Base-by-base conservation (phyloP, 352 stramenopile genomes). In the Globisporangium uncinulatum region DNA sequence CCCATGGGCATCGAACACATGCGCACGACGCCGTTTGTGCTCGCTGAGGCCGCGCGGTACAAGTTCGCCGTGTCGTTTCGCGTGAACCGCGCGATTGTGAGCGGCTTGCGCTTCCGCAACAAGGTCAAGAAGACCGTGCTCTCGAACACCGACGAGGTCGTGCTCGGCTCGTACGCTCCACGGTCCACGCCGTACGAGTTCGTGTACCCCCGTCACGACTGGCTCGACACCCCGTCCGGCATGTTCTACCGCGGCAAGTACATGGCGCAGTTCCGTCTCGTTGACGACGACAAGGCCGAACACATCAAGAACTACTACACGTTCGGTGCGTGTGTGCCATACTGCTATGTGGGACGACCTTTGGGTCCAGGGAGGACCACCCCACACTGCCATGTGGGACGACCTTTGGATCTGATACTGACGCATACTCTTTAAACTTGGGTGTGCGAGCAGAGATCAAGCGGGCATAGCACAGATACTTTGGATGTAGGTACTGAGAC, bases 221-320 rank as follows among this genome's bases (percentile, higher is more conserved):
- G 79, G 78, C 78, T 91, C 56, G 83, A 96, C 57, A 83, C 87
- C 24, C 87, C 87, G 1, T 83, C 77, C 2, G 86, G 87, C 6
- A 80, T 96, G 57, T 91, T 96, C 59, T 95, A 92, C 59, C 79
- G 87, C 36, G 87, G 87, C 14, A 90, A 85, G 57, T 96, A 96
- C 68, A 86, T 87, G 69, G 81, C 78, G 36, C 79, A 83, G 55
- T 88, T 91, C 59, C 63, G 71, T 14, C 87, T 91, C 59, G 57
- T 76, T 20, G 81, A 91, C 53, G 81, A 91, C 56, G 81, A 91
- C 62, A 68, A 76, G 8, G 45, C 62, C 19, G 76, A 89, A 59
- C 79, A 89, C 49, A 72, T 89, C 54, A 86, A 89, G 59, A 69
- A 78, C 39, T 78, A 86, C 47, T 91, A 91, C 65, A 89, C 70